Conservation (phyloP, 345 rosid species). For the Boechera divaricarpa region DNA sequence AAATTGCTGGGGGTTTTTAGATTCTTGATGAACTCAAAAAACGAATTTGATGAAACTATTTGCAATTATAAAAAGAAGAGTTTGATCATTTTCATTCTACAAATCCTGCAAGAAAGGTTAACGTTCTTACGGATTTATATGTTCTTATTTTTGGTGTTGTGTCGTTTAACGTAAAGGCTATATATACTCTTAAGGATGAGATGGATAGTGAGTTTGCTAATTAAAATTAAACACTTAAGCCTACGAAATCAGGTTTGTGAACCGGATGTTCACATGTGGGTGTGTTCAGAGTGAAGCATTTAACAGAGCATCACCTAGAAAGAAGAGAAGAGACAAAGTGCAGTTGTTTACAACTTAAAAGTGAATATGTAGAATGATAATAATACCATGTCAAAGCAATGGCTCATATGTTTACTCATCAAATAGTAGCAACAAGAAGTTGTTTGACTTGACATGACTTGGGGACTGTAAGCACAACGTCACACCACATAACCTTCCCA, state of each 20-base stretch:
- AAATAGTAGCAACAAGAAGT: not conserved
- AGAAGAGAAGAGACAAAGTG: not conserved
- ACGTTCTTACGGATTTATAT: not conserved
- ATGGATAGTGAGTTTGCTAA: not conserved
- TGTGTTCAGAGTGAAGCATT: not conserved
- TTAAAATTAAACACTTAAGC: not conserved
- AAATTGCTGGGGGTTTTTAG: constrained; percentile 22
- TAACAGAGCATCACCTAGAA: not conserved
- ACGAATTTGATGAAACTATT: constrained; percentile 25
- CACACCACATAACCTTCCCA: not conserved
- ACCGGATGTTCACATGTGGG: not conserved
- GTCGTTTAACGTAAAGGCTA: not conserved
- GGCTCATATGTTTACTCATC: not conserved
- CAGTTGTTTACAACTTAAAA: not conserved
- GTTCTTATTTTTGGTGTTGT: not conserved
- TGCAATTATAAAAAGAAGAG: constrained; percentile 19
- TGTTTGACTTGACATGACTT: not conserved
- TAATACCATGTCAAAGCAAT: not conserved
- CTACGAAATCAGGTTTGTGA: not conserved
- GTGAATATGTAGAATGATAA: not conserved
- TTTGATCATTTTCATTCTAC: constrained; percentile 28
- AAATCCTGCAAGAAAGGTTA: constrained; percentile 7
- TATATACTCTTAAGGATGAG: not conserved
- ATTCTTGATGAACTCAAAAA: constrained; percentile 35
- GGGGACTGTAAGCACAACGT: not conserved